phyloP scores from a whole-genome alignment of 306 rosid species.

The Pyrus communis region DNA sequence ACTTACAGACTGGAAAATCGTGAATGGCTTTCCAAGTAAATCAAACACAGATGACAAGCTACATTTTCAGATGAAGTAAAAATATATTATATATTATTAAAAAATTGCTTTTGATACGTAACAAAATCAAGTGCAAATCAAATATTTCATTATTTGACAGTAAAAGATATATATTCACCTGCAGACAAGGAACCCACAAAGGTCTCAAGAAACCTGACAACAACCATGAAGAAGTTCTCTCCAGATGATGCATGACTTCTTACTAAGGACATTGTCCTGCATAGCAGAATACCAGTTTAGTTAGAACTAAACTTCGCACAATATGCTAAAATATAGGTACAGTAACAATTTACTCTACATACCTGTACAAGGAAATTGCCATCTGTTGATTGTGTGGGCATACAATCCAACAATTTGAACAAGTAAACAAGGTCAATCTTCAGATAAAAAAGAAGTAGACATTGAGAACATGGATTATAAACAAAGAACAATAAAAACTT shows the following conservation, averaged over 20 bases:
- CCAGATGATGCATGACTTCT: slow-evolving; percentile 54
- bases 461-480: slow-evolving; percentile 8
- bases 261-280: slow-evolving; percentile 86
- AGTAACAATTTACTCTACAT: slow-evolving; percentile 16
- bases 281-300: slow-evolving; percentile 8
- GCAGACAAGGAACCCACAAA: slow-evolving; percentile 97
- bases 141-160: slow-evolving; percentile 2
- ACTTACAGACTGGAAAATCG: not conserved
- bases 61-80: not conserved
- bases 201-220: slow-evolving; percentile 92
- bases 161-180: slow-evolving; percentile 39
- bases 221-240: slow-evolving; percentile 70
- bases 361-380: slow-evolving; percentile 99
- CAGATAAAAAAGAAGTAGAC: slow-evolving; percentile 12
- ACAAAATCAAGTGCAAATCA: not conserved
- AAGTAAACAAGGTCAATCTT: slow-evolving; percentile 17
- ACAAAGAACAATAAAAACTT: slow-evolving; percentile 28
- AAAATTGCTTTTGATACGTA: too few relatives aligned
- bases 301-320: slow-evolving; percentile 21
- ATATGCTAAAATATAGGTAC: not conserved
- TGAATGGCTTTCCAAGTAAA: not conserved
- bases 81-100: not conserved
- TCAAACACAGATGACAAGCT: not conserved
- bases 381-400: slow-evolving; percentile 44
- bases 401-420: slow-evolving; percentile 5